Evolutionary conservation across 1,139 yeast species (phyloP).

Genomic region (Suhomyces atakaporum): DNA sequence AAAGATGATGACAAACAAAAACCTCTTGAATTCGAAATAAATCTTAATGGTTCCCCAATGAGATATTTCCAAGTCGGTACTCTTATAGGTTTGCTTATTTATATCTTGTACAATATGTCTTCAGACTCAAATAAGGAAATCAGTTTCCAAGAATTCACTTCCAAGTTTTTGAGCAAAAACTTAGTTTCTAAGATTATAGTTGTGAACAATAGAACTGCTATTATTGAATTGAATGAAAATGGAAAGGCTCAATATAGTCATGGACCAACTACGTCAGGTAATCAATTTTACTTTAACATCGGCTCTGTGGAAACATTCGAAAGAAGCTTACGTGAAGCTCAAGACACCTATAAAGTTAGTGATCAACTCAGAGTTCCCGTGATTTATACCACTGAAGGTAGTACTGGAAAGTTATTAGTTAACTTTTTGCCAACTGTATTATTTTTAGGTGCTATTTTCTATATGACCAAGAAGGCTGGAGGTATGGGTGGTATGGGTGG

Average conservation of each 20-base stretch:
- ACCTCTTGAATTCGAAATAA: conserved; percentile 27
- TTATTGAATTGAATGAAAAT: conserved; percentile 41
- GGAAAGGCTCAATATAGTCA: conserved; percentile 34
- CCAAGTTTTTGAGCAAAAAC: conserved; percentile 42
- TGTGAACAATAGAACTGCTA: conserved; percentile 41
- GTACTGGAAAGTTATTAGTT: conserved; percentile 59
- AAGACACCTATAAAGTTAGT: conserved; percentile 65
- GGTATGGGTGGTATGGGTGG: conserved; percentile 64
- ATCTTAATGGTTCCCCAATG: conserved; percentile 28
- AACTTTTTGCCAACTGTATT: conserved; percentile 84
- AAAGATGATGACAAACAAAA: conserved; percentile 15
- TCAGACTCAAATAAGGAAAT: conserved; percentile 32
- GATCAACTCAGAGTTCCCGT: conserved; percentile 76
- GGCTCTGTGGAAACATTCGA: conserved; percentile 95
- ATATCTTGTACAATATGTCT: conserved; percentile 20
- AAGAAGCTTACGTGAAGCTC: conserved; percentile 73
- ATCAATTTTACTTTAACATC: conserved; percentile 59
- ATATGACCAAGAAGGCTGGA: conserved; percentile 60
- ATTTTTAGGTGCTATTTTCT: conserved; percentile 83
- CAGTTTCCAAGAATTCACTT: conserved; percentile 47
- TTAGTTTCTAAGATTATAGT: conserved; percentile 40
- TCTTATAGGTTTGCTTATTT: conserved; percentile 28
- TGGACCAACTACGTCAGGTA: conserved; percentile 12
- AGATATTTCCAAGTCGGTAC: conserved; percentile 36
- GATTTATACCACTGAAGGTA: conserved; percentile 71